Conservation (phyloP, 495 filamentous ascomycete species). For the Thermothielavioides terrestris region DNA sequence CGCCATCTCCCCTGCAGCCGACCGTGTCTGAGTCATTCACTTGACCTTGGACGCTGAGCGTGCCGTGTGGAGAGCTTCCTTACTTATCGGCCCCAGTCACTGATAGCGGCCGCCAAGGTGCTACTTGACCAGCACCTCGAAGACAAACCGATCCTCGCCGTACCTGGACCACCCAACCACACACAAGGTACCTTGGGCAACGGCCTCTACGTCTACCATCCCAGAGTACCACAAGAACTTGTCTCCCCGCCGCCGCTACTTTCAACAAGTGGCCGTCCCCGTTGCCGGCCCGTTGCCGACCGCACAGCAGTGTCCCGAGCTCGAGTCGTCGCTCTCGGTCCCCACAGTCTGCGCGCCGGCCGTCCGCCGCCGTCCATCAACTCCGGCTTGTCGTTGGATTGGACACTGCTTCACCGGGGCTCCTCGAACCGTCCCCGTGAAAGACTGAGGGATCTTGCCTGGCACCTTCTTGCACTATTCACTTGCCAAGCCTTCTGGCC, state of each 20-base stretch:
- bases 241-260: not conserved
- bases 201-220: too few species aligned
- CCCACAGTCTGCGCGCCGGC: too few species aligned
- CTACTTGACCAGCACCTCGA: too few species aligned
- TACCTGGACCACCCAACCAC: not conserved
- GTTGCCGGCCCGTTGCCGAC: not conserved
- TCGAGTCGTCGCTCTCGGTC: not conserved
- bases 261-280: slow-evolving; percentile 8
- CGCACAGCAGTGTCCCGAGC: not conserved
- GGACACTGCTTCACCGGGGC: too few species aligned
- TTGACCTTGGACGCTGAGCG: slow-evolving; percentile 32
- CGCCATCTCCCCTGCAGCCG: slow-evolving; percentile 8
- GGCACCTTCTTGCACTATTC: too few species aligned
- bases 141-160: too few species aligned
- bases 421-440: too few species aligned
- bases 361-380: not conserved
- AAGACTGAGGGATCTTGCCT: too few species aligned
- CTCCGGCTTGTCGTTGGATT: too few species aligned
- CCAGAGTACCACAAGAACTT: too few species aligned
- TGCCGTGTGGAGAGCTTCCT: slow-evolving; percentile 22
- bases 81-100: slow-evolving; percentile 7
- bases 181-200: not conserved
- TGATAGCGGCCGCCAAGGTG: too few species aligned
- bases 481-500: slow-evolving; percentile 18
- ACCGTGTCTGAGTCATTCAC: slow-evolving; percentile 33